Percentiles rank a stretch among this genome's conserved stretches.
phyloP scores from a whole-genome alignment of 2,329 filamentous ascomycete species.

The Pseudogymnoascus sp. region DNA sequence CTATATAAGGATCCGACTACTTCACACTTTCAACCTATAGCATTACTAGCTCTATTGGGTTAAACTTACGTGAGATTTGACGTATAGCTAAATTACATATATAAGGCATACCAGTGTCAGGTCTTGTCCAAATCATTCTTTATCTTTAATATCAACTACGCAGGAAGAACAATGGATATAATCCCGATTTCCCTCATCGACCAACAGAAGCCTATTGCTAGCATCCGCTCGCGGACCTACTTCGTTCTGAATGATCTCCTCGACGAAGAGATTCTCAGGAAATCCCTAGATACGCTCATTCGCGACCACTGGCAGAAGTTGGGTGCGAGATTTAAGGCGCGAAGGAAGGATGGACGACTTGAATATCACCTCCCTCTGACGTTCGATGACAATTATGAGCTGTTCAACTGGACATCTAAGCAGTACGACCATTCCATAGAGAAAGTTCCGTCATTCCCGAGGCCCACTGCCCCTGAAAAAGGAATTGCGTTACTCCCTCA shows the following conservation, averaged over 20 bases:
- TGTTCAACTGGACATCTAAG: not conserved
- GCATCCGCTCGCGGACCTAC: not conserved
- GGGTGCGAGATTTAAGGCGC: not conserved
- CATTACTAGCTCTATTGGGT: not conserved
- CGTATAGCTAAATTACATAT: not conserved
- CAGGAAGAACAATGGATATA: not conserved
- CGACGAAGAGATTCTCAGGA: not conserved
- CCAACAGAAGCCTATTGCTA: not conserved
- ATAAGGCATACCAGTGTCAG: not conserved
- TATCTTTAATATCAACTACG: not conserved
- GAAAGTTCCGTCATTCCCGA: not conserved
- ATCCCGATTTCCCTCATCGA: not conserved
- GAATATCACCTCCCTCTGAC: not conserved
- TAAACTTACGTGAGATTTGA: not conserved
- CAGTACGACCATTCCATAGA: not conserved
- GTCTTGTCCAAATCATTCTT: not conserved
- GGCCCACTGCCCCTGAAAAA: not conserved
- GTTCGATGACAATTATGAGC: not conserved
- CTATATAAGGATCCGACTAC: not conserved
- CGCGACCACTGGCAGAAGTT: not conserved
- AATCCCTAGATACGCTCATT: not conserved
- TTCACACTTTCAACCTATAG: not conserved
- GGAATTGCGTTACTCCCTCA: not conserved
- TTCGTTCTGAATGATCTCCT: not conserved
- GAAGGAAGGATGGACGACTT: not conserved